Evolutionary conservation across 371 early-diverging fungal species (phyloP).

Genomic region (Encephalitozoon intestinalis): DNA sequence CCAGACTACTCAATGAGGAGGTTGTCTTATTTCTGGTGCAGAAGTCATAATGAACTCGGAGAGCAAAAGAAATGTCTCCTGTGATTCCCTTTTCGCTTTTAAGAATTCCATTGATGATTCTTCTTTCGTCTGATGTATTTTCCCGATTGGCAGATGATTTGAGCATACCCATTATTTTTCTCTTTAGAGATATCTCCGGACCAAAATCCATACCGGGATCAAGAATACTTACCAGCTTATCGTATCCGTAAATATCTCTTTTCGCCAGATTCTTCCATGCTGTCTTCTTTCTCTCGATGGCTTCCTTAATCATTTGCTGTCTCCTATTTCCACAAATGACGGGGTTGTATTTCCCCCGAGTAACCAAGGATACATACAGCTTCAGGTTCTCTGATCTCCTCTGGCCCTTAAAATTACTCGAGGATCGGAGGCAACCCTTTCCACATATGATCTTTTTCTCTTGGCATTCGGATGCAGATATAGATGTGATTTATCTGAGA

Average conservation of each 20-base stretch:
- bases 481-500: neutral
- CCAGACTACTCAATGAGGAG: neutral
- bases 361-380: slow-evolving; percentile 8
- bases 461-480: neutral
- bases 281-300: neutral
- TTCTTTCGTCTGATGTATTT: neutral
- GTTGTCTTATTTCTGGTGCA: neutral
- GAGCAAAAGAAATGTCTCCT: neutral
- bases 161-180: neutral
- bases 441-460: slow-evolving; percentile 3
- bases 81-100: neutral
- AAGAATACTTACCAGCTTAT: neutral
- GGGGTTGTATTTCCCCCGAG: neutral
- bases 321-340: neutral
- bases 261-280: neutral
- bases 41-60: neutral
- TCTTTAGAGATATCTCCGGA: neutral
- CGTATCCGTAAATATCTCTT: slow-evolving; percentile 6
- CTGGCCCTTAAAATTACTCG: neutral
- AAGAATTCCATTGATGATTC: neutral
- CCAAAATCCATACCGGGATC: neutral
- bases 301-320: neutral
- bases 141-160: neutral
- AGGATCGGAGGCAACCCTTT: neutral
- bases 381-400: neutral